A percentile compares a stretch with the other conserved stretches of the same genome.
Conservation (phyloP, 441 rosid genomes). For the Codiaeum variegatum region DNA sequence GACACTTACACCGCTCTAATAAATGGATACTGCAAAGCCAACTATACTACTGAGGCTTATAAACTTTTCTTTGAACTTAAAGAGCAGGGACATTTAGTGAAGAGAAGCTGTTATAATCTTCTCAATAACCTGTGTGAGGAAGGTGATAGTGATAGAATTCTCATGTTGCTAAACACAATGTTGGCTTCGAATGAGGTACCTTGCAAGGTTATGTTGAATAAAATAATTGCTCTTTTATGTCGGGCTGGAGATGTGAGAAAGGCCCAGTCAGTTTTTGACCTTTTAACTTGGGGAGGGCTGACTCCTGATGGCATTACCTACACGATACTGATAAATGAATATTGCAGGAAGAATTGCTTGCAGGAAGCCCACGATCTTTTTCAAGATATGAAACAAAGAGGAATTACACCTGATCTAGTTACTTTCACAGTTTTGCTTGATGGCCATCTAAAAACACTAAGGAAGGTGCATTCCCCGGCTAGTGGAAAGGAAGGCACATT, state of each 20-base stretch:
- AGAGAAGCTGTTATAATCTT: slow-evolving; percentile 42
- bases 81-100: slow-evolving; percentile 25
- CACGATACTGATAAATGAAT: slow-evolving; percentile 58
- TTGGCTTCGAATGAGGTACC: slow-evolving; percentile 34
- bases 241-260: slow-evolving; percentile 32
- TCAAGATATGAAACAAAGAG: slow-evolving; percentile 50
- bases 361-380: slow-evolving; percentile 43
- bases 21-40: slow-evolving; percentile 52
- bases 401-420: slow-evolving; percentile 53
- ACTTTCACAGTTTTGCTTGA: slow-evolving; percentile 58
- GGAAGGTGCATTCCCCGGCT: background rate
- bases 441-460: slow-evolving; percentile 25
- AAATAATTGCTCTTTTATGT: slow-evolving; percentile 44
- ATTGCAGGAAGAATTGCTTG: slow-evolving; percentile 44
- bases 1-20: slow-evolving; percentile 52
- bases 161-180: slow-evolving; percentile 38
- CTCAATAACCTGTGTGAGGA: slow-evolving; percentile 38
- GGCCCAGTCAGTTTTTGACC: slow-evolving; percentile 41
- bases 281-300: slow-evolving; percentile 31
- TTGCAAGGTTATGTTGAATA: slow-evolving; percentile 36
- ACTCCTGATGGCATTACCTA: slow-evolving; percentile 46
- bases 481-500: slow-evolving; percentile 15
- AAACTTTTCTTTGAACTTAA: slow-evolving; percentile 30
- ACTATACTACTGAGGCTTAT: slow-evolving; percentile 38
- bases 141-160: slow-evolving; percentile 38